A percentile compares a stretch with the other conserved stretches of the same genome.
phyloP scores from a whole-genome alignment of 2,329 filamentous ascomycete species.

The Trichoderma semiorbis region DNA sequence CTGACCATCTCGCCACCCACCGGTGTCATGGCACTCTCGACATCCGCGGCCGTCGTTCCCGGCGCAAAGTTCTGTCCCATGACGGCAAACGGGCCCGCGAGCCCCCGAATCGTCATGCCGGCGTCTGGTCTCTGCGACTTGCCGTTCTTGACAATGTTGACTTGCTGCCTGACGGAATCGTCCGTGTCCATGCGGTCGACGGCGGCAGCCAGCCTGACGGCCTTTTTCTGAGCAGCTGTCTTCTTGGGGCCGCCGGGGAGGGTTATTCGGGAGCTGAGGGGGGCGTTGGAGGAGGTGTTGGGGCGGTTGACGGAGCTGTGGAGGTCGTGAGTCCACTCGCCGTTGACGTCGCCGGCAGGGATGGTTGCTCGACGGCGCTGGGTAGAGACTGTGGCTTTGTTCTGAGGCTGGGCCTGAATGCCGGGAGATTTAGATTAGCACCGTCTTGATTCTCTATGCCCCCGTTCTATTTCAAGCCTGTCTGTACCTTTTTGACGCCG shows the following conservation, averaged over 20 bases:
- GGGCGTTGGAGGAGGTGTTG: constrained; percentile 28
- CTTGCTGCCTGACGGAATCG: constrained; percentile 32
- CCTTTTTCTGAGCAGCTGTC: constrained; percentile 21
- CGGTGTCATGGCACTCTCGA: constrained; percentile 76
- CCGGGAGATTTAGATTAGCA: neutral
- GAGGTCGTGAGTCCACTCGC: constrained; percentile 70
- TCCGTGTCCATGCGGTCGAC: constrained; percentile 40
- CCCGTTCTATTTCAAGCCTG: no score
- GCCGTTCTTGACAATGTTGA: constrained; percentile 30
- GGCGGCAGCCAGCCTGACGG: constrained; percentile 43
- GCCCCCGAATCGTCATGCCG: constrained; percentile 69
- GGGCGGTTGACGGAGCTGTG: constrained; percentile 46
- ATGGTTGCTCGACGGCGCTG: constrained; percentile 31
- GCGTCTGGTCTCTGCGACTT: constrained; percentile 23
- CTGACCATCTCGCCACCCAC: constrained; percentile 66
- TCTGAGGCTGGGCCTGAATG: constrained; percentile 25
- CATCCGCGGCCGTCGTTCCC: constrained; percentile 77
- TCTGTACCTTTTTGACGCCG: constrained; percentile 65
- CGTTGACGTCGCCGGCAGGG: constrained; percentile 56
- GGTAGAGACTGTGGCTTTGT: constrained; percentile 23
- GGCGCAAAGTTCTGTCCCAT: constrained; percentile 79
- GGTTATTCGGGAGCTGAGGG: constrained; percentile 48
- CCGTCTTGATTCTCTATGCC: no score
- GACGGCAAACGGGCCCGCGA: constrained; percentile 67
- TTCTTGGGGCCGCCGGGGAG: constrained; percentile 31